Evolutionary conservation across 2,329 filamentous ascomycete genomes (phyloP), one percentile per base, ranked within the genome.

Genomic region (Cladosporium cucumerinum): DNA sequence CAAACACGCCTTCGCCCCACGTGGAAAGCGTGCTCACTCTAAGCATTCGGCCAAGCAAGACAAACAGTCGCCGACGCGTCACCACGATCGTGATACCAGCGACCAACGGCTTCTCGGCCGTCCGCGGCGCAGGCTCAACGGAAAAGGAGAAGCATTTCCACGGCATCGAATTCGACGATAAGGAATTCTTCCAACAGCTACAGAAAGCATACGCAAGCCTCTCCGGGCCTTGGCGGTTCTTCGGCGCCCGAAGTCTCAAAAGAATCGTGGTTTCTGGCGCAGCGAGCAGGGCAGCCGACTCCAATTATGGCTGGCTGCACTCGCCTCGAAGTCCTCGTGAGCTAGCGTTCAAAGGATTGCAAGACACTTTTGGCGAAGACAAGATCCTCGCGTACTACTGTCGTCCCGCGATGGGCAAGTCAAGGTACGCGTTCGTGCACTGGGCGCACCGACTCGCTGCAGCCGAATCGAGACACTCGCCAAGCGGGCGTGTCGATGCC

Each of bases 401-500:
- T 3, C 55, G 71, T 0, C 80, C 79, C 0, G 64, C 57, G 6
- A 65, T 68, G 0, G 80, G 78, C 0, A 75, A 75, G 57, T 74
- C 71, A 8, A 69, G 76, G 46, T 80, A 78, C 61, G 78, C 75
- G 12, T 81, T 80, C 73, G 79, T 81, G 16, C 74, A 79, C 52
- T 81, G 79, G 79, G 78, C 76, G 5, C 73, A 77, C 54, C 72
- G 77, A 12, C 52, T 78, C 4, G 74, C 77, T 12, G 68, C 69
- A 39, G 68, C 72, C 14, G 61, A 64, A 8, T 48, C 30, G 23
- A 43, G 55, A 46, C 57, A 14, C 11, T 30, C 12, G 18, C 25
- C 25, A 7, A 34, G 39, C 12, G 46, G 28, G 8, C 12, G 26
- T 6, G 4, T 30, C 2, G 43, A 52, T 10, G 58, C 61, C 1